A percentile compares a stretch with the other conserved stretches of the same genome.
These are phyloP conservation scores for Phytopythium vexans DNA, from an alignment of 352 stramenopile species.

Conservation along the genomic window DNA sequence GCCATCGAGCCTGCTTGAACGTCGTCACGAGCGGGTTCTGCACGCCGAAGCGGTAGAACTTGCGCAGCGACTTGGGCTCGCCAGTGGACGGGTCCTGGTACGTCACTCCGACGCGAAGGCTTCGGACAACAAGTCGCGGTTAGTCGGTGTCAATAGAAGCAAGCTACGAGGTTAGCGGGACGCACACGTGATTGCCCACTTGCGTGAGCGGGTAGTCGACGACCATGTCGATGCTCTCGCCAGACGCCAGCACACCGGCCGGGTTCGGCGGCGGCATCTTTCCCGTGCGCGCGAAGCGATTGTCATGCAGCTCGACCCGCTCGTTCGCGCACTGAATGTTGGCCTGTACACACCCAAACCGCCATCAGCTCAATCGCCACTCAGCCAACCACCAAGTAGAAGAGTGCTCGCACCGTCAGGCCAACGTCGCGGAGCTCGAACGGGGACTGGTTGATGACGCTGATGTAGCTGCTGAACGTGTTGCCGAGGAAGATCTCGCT, in stretches of 20 bases:
- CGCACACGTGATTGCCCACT: constrained; percentile 81
- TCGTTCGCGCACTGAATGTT: constrained; percentile 88
- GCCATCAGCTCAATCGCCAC: not conserved
- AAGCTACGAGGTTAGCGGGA: not conserved
- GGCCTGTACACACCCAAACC: constrained; percentile 18
- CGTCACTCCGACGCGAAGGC: constrained; percentile 70
- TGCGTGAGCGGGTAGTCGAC: constrained; percentile 89
- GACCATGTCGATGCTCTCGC: constrained; percentile 88
- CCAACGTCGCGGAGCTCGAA: constrained; percentile 76
- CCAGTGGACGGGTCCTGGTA: constrained; percentile 74
- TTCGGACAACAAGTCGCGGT: constrained; percentile 3
- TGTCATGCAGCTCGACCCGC: constrained; percentile 76
- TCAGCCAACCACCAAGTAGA: not conserved
- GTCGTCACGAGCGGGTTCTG: constrained; percentile 87
- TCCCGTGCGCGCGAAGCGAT: constrained; percentile 63
- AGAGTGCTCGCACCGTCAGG: constrained; percentile 36
- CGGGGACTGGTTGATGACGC: constrained; percentile 88
- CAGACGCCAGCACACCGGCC: constrained; percentile 52
- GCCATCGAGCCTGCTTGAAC: constrained; percentile 70
- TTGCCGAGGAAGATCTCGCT: constrained; percentile 92
- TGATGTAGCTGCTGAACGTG: constrained; percentile 93
- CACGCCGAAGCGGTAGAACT: constrained; percentile 91
- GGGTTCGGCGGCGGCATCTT: constrained; percentile 77
- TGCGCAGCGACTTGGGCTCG: constrained; percentile 84
- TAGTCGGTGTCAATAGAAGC: not conserved